Conservation (phyloP, 352 stramenopile genomes). For the Phytophthora rubi region DNA sequence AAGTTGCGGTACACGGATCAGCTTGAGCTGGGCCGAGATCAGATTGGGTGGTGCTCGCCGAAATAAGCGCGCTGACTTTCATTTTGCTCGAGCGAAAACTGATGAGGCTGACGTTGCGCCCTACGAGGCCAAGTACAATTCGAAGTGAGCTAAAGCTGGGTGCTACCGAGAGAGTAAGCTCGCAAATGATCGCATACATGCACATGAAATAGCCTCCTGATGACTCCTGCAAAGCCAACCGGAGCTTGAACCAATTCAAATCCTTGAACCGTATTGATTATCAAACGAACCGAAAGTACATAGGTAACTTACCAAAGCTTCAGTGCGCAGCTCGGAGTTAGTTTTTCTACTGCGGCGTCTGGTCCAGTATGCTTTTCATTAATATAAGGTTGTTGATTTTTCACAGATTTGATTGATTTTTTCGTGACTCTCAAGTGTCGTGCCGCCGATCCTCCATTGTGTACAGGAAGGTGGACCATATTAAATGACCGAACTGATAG, state of each 20-base stretch:
- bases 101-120: too few relatives aligned
- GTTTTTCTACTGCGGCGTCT: too few relatives aligned
- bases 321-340: too few relatives aligned
- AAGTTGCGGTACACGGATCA: constrained; percentile 3
- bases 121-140: background rate
- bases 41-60: constrained; percentile 9
- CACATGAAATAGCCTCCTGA: background rate
- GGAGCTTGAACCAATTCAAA: constrained; percentile 8
- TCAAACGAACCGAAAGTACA: constrained; percentile 3
- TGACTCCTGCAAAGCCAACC: constrained; percentile 18
- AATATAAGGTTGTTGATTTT: too few relatives aligned
- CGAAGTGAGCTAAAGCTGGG: background rate
- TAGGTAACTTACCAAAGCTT: too few relatives aligned
- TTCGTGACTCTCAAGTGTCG: background rate
- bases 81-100: background rate
- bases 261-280: constrained; percentile 19
- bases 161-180: constrained; percentile 12
- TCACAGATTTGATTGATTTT: too few relatives aligned
- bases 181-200: constrained; percentile 1
- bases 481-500: background rate
- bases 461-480: background rate
- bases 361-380: too few relatives aligned
- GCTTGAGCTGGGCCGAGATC: constrained; percentile 9
- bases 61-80: constrained; percentile 21
- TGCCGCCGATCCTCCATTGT: constrained; percentile 18